Evolutionary conservation across 1,139 yeast species (phyloP).

Genomic region (Geotrichum reessii): DNA sequence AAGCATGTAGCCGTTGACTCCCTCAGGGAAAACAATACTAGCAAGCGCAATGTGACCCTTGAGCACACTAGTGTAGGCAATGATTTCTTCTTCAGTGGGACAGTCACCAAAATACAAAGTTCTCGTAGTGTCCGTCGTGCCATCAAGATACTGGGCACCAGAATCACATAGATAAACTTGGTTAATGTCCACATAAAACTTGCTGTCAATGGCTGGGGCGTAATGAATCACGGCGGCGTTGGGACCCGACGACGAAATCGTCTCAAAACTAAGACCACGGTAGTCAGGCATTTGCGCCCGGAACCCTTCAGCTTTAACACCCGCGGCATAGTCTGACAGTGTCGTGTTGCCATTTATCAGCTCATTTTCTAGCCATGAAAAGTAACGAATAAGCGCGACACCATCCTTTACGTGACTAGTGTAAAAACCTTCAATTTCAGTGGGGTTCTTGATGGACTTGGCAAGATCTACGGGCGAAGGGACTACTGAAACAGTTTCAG

Average conservation of each 20-base stretch:
- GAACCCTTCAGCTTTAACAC: slow-evolving; percentile 56
- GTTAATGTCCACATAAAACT: slow-evolving; percentile 64
- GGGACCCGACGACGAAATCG: slow-evolving; percentile 88
- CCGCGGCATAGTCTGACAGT: slow-evolving; percentile 76
- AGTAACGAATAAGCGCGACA: slow-evolving; percentile 69
- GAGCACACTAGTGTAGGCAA: slow-evolving; percentile 80
- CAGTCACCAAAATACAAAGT: slow-evolving; percentile 66
- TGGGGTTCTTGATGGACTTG: slow-evolving; percentile 70
- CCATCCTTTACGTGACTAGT: slow-evolving; percentile 85
- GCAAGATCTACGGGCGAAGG: slow-evolving; percentile 60
- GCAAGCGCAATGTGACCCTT: slow-evolving; percentile 88
- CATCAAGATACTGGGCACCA: slow-evolving; percentile 90
- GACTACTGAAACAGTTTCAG: slow-evolving; percentile 41
- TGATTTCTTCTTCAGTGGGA: slow-evolving; percentile 63
- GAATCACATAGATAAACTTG: slow-evolving; percentile 84
- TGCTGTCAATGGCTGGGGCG: slow-evolving; percentile 58
- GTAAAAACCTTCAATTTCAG: slow-evolving; percentile 71
- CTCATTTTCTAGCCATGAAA: slow-evolving; percentile 80
- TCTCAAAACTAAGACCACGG: slow-evolving; percentile 81
- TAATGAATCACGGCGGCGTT: slow-evolving; percentile 94
- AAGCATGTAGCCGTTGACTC: slow-evolving; percentile 74
- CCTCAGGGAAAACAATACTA: slow-evolving; percentile 73
- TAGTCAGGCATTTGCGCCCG: slow-evolving; percentile 52
- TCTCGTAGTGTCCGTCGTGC: slow-evolving; percentile 97
- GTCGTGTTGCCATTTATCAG: slow-evolving; percentile 45